A percentile compares a stretch with the other conserved stretches of the same genome.
These are phyloP conservation scores for Plasmopara muralis DNA, from an alignment of 352 stramenopile species.

Conservation along the genomic window DNA sequence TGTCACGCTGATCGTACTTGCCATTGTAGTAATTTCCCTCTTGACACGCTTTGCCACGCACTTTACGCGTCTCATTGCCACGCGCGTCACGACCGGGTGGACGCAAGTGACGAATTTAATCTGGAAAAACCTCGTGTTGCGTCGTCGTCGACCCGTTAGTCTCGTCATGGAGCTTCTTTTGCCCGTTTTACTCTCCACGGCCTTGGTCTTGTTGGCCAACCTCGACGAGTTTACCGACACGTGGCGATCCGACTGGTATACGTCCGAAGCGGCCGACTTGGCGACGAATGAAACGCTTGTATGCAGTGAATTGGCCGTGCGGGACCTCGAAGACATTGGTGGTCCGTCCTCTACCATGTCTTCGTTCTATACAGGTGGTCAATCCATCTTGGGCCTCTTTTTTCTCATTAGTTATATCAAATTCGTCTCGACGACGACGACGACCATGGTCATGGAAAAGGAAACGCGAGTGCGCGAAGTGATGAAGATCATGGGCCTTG, in stretches of 20 bases:
- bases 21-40: conserved; percentile 13
- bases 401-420: conserved; percentile 57
- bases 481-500: conserved; percentile 83
- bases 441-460: conserved; percentile 76
- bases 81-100: conserved; percentile 19
- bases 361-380: conserved; percentile 56
- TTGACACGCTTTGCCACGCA: conserved; percentile 14
- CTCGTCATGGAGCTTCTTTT: conserved; percentile 52
- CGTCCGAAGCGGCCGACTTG: conserved; percentile 16
- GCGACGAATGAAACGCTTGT: conserved; percentile 22
- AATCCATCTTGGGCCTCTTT: conserved; percentile 53
- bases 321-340: conserved; percentile 28
- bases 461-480: conserved; percentile 68
- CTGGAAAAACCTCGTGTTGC: conserved; percentile 67
- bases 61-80: conserved; percentile 2
- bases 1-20: not conserved
- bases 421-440: conserved; percentile 63
- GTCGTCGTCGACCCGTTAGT: conserved; percentile 35
- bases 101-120: conserved; percentile 57
- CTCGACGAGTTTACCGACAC: conserved; percentile 36
- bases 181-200: conserved; percentile 42
- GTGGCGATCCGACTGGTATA: conserved; percentile 30
- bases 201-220: conserved; percentile 54
- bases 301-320: conserved; percentile 27
- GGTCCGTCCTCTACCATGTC: conserved; percentile 34